Base-by-base conservation (phyloP, 495 filamentous ascomycete genomes). In the Penicillium alfredii region DNA sequence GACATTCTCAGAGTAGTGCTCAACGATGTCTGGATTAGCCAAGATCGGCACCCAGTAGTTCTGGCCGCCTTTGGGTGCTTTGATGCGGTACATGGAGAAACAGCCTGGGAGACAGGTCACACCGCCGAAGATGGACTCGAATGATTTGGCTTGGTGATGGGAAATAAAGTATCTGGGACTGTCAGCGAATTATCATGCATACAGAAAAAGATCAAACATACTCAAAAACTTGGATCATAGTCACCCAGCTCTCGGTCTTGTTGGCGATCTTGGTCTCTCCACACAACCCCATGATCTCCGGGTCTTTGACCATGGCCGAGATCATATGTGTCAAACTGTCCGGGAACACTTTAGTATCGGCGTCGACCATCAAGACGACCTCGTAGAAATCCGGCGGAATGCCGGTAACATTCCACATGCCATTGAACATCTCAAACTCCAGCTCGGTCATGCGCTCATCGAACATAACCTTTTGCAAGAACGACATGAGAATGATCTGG, bases 51-150 rank as follows among this genome's bases (percentile, higher is more conserved):
- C 93, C 93, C 92, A 99, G 65, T 95, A 97, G 64, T 97, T 96
- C 60, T 96, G 87, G 10, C 85, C 93, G 21, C 92, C 92, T 67
- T 99, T 99, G 30, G 93, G 93, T 2, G 92, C 84, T 63, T 99
- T 99, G 75, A 99, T 94, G 47, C 93, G 84, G 66, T 99, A 99
- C 93, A 99, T 99, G 72, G 88, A 94, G 80, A 99, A 99, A 71
- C 93, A 99, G 30, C 93, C 93, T 3, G 93, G 93, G 16, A 99
- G 72, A 76, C 93, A 99, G 49, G 93, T 99, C 15, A 99, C 93
- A 83, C 93, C 93, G 57, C 93, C 93, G 55, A 99, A 99, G 36
- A 95, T 84, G 4, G 90, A 94, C 60, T 99, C 93, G 65, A 99
- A 99, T 5, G 88, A 86, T 55, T 99, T 99, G 34, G 87, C 77